These are phyloP conservation scores for Flaveria brownii DNA, from an alignment of 129 eudicot genomes.

Conservation along the genomic window DNA sequence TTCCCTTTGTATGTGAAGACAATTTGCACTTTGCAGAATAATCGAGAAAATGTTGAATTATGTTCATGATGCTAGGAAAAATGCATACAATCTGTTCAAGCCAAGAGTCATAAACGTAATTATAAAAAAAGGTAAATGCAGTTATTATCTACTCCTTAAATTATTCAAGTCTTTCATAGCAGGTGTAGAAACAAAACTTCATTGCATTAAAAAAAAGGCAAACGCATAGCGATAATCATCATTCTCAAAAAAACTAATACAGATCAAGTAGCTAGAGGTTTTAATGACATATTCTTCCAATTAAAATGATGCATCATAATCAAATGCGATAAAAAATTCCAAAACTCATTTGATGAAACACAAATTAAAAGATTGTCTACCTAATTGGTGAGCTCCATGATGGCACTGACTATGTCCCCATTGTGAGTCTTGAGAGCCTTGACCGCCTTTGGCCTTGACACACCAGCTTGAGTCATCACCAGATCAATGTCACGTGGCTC, in stretches of 20 bases:
- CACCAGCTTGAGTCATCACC: conserved; percentile 85
- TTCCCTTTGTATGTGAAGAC: not conserved
- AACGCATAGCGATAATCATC: not conserved
- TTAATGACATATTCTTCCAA: conserved; percentile 25
- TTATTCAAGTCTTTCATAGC: not conserved
- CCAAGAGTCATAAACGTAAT: no score
- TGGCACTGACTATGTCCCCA: conserved; percentile 87
- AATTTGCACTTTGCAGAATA: not conserved
- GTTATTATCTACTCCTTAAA: not conserved
- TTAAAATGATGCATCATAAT: conserved; percentile 8
- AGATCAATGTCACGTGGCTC: conserved; percentile 74
- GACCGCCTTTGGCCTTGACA: conserved; percentile 70
- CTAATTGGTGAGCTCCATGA: conserved; percentile 82
- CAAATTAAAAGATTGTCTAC: conserved; percentile 6
- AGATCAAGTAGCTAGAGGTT: conserved; percentile 22
- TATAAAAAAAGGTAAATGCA: no score
- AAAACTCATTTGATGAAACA: conserved; percentile 23
- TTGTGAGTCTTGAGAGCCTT: conserved; percentile 71
- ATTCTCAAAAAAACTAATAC: conserved; percentile 26
- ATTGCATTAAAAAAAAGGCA: not conserved
- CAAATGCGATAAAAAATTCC: conserved; percentile 20
- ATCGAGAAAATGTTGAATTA: conserved; percentile 7
- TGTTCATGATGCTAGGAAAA: not conserved
- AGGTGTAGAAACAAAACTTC: not conserved
- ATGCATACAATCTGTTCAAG: no score